Percentiles rank a stretch among this genome's conserved stretches.
These are phyloP conservation scores for Asterella californica DNA, from an alignment of 225 moss, liverwort and hornwort species.

Conservation along the genomic window DNA sequence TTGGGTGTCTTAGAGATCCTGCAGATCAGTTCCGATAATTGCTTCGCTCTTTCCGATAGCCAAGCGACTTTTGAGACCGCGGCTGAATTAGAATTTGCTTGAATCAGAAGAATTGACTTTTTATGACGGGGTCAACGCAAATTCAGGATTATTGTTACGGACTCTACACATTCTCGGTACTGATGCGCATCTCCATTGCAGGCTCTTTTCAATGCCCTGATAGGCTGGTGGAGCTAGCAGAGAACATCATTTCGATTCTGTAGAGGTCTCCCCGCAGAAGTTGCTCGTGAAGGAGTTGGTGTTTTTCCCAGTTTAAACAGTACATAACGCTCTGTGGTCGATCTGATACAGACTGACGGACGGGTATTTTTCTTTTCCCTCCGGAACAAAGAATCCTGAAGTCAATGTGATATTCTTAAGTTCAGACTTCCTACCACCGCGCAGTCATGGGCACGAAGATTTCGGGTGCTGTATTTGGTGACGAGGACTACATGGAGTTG, in stretches of 20 bases:
- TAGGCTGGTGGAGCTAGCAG: constrained; percentile 8
- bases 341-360: neutral
- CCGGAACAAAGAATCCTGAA: neutral
- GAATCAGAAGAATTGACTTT: neutral
- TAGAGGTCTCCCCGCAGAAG: neutral
- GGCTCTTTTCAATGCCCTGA: neutral
- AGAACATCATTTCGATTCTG: neutral
- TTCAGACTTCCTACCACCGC: neutral
- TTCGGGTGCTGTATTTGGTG: constrained; percentile 74
- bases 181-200: neutral
- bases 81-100: neutral
- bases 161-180: neutral
- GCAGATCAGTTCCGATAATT: neutral
- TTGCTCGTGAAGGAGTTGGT: neutral
- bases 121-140: neutral
- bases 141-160: neutral
- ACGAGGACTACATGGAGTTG: constrained; percentile 75
- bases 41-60: too few species aligned
- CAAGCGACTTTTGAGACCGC: neutral
- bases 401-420: too few species aligned
- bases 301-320: neutral
- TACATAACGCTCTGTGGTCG: neutral
- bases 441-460: constrained; percentile 30
- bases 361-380: neutral
- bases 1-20: neutral